Conservation (phyloP, 768 basidiomycete genomes). For the Psilocybe subaeruginosa region DNA sequence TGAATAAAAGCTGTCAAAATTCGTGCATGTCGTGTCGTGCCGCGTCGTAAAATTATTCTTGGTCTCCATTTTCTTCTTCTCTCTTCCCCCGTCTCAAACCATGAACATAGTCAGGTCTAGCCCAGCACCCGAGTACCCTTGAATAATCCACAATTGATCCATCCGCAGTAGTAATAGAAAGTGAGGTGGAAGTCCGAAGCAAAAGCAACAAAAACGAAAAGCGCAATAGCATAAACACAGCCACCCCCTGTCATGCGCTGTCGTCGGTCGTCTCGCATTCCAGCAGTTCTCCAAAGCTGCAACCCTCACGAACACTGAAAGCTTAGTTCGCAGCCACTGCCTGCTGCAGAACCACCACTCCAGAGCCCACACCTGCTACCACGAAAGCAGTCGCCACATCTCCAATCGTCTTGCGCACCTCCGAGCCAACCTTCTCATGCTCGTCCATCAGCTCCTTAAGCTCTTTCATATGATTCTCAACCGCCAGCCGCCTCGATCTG, state of each 20-base stretch:
- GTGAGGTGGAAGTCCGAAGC: neutral
- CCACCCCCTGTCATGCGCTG: neutral
- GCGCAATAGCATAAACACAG: neutral
- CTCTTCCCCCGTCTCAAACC: neutral
- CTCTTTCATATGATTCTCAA: constrained; percentile 74
- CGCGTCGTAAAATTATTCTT: neutral
- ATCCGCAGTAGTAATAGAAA: neutral
- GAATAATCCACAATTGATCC: neutral
- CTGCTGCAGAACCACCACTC: constrained; percentile 73
- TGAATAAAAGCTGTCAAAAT: neutral
- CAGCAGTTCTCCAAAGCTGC: too few relatives aligned
- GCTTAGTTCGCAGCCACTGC: constrained; percentile 19
- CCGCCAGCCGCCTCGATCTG: constrained; percentile 73
- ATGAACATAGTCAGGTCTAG: too few relatives aligned
- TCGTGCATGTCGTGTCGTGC: neutral
- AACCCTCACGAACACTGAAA: neutral
- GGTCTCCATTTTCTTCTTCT: neutral
- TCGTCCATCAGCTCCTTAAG: constrained; percentile 63
- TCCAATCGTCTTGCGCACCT: constrained; percentile 83
- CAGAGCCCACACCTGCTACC: constrained; percentile 56
- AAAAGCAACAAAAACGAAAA: neutral
- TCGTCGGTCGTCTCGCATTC: too few relatives aligned
- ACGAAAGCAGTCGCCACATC: constrained; percentile 83
- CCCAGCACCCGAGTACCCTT: neutral
- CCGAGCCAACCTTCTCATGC: constrained; percentile 55